phyloP scores from a whole-genome alignment of 148 eudicot genomes.

The Persicaria tinctoria region DNA sequence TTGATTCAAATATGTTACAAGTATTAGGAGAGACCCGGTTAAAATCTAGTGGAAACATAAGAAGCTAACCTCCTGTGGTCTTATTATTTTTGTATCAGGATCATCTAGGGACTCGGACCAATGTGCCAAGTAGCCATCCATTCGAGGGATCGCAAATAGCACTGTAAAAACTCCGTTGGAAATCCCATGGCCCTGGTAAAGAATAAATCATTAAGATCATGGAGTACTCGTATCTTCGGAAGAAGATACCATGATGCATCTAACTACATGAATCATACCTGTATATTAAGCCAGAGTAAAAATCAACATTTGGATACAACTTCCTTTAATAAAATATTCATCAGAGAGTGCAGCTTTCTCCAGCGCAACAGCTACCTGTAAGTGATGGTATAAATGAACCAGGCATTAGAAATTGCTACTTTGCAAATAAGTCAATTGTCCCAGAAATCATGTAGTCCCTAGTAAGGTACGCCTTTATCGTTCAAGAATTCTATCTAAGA shows the following conservation, averaged over 20 bases:
- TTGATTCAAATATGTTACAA: neutral
- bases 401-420: neutral
- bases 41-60: neutral
- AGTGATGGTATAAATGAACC: neutral
- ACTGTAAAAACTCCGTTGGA: no score
- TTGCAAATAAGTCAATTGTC: neutral
- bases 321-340: conserved; percentile 28
- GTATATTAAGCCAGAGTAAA: conserved; percentile 87
- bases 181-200: no score
- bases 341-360: conserved; percentile 98
- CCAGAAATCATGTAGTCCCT: no score
- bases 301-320: conserved; percentile 16
- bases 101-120: no score
- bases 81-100: no score
- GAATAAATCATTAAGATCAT: no score
- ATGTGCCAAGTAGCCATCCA: no score
- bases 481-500: neutral
- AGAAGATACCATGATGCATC: neutral
- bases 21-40: neutral
- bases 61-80: conserved; percentile 64
- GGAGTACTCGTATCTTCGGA: neutral
- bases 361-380: conserved; percentile 91
- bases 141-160: no score
- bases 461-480: neutral
- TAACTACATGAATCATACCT: conserved; percentile 36